phyloP scores from a whole-genome alignment of 2,329 filamentous ascomycete genomes.

The Xylaria sp. region DNA sequence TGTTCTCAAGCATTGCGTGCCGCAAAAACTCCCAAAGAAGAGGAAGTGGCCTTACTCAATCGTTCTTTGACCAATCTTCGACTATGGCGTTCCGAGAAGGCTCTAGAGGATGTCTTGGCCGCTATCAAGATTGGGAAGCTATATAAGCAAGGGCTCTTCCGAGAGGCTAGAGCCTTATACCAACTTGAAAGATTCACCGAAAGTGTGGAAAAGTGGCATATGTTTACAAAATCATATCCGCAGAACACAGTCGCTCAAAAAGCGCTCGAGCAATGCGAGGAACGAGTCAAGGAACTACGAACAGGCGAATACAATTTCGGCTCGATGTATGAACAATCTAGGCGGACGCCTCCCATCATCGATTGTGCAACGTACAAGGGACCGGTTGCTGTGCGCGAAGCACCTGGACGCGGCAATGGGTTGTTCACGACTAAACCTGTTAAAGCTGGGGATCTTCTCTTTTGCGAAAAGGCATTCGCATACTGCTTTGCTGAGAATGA shows the following conservation, averaged over 20 bases:
- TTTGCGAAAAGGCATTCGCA: slow-evolving; percentile 67
- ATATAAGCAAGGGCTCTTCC: slow-evolving; percentile 58
- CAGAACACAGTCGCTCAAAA: slow-evolving; percentile 48
- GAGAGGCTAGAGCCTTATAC: slow-evolving; percentile 59
- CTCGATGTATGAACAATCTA: slow-evolving; percentile 53
- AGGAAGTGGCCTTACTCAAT: slow-evolving; percentile 51
- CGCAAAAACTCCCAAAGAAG: slow-evolving; percentile 52
- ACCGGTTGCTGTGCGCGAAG: slow-evolving; percentile 55
- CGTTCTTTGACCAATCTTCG: slow-evolving; percentile 52
- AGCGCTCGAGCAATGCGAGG: slow-evolving; percentile 48
- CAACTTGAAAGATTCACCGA: slow-evolving; percentile 53
- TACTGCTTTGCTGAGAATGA: slow-evolving; percentile 52
- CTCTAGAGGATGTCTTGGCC: slow-evolving; percentile 48
- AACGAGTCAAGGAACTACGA: slow-evolving; percentile 54
- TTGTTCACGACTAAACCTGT: slow-evolving; percentile 62
- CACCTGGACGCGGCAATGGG: slow-evolving; percentile 58
- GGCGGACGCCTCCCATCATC: slow-evolving; percentile 54
- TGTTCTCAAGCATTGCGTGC: slow-evolving; percentile 53
- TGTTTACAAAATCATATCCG: slow-evolving; percentile 51
- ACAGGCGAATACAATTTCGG: slow-evolving; percentile 55
- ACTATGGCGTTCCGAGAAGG: slow-evolving; percentile 46
- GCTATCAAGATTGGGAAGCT: slow-evolving; percentile 32
- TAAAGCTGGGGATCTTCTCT: slow-evolving; percentile 61
- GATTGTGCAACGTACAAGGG: slow-evolving; percentile 61
- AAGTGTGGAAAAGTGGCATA: slow-evolving; percentile 51